Base-by-base conservation (phyloP, 768 basidiomycete species). In the Holtermanniella nyarrowii region DNA sequence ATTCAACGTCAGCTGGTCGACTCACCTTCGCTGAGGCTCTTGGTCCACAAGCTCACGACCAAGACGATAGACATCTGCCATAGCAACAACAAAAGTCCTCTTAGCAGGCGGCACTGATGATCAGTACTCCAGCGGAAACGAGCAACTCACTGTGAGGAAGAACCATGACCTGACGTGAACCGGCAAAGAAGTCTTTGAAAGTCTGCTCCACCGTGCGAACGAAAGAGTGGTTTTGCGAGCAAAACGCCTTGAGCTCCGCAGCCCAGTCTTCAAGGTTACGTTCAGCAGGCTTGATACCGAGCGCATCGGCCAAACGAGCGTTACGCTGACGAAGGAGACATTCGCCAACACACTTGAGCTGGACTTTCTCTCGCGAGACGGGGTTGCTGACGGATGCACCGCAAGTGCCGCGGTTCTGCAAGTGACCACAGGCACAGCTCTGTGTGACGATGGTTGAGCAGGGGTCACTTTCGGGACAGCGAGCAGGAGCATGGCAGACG, bases 1-100 rank as follows among this genome's bases (percentile, higher is more conserved):
- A 24, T 2, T 37, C 12, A 42, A 12, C 26, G 22, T 42, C 52
- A 44, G 42, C 40, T 41, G 7, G 22, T 16, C 24, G 20, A 68
- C 71, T 20, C 18, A 80, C 79, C 78, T 82, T 44, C 87, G 76
- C 63, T 85, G 78, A 0, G 93, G 93, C 60, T 95, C 93, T 61
- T 85, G 85, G 67, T 96, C 93, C 18, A 99, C 80, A 75, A 89
- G 81, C 59, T 85, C 80, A 0, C 84, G 81, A 54, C 87, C 84
- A 67, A 96, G 80, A 18, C 87, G 77, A 66, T 93, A 97, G 3
- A 83, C 73, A 5, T 78, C 74, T 1, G 88, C 86, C 20, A 95
- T 54, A 16, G 48, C 25, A 24, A 74, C 79, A 3, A 90, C 87
- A 66, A 95, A 93, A 60, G 86, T 83, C 44, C 90, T 78, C 51